Evolutionary conservation across 805 yeast species (phyloP).

Genomic region (Myxozyma sirexii): DNA sequence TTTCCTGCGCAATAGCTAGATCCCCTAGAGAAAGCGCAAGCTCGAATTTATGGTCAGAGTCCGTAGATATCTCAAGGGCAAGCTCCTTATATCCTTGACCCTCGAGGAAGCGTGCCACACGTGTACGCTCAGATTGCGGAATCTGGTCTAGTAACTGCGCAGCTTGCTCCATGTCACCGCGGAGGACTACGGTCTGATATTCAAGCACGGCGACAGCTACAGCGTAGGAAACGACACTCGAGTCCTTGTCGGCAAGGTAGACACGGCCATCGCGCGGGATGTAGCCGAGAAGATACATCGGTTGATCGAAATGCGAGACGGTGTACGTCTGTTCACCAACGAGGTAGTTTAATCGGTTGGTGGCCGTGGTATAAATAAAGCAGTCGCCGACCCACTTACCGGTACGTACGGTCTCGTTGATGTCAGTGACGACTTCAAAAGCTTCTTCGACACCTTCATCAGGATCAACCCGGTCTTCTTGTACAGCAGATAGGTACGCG

Average conservation of each 20-base stretch:
- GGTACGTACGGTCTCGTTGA: conserved; percentile 76
- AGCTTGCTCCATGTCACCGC: conserved; percentile 91
- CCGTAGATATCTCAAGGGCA: conserved; percentile 81
- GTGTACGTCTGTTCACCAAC: conserved; percentile 94
- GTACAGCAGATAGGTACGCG: conserved; percentile 62
- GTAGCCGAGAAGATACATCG: conserved; percentile 85
- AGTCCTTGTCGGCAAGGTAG: conserved; percentile 87
- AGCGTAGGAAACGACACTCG: conserved; percentile 77
- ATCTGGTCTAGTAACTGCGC: conserved; percentile 59
- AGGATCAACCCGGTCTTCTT: conserved; percentile 59
- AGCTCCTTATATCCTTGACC: conserved; percentile 85
- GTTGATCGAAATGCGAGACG: conserved; percentile 88
- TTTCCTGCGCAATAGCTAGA: conserved; percentile 68
- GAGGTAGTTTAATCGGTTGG: conserved; percentile 87
- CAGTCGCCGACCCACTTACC: conserved; percentile 99
- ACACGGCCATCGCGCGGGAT: conserved; percentile 87
- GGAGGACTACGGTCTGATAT: conserved; percentile 91
- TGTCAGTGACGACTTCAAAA: conserved; percentile 81
- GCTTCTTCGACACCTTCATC: conserved; percentile 90
- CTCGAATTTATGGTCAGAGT: conserved; percentile 88
- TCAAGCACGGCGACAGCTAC: conserved; percentile 85
- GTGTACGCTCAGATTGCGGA: conserved; percentile 65
- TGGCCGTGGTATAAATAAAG: conserved; percentile 81
- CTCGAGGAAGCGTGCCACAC: conserved; percentile 89
- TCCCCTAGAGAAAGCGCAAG: conserved; percentile 78